phyloP scores from a whole-genome alignment of 805 yeast species.

The Yarrowia porcina region DNA sequence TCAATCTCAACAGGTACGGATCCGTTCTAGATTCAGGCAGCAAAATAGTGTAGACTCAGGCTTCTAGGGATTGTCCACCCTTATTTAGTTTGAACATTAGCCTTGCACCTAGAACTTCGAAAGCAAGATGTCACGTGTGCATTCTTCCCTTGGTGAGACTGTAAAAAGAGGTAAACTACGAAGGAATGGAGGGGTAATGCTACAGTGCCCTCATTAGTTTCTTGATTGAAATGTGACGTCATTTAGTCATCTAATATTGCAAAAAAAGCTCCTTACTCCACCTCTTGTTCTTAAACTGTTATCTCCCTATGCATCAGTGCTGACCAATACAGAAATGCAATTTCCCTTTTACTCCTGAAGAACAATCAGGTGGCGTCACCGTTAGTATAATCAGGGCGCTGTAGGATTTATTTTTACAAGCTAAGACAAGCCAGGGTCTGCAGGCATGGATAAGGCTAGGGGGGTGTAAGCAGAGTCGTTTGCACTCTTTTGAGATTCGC shows the following conservation, averaged over 20 bases:
- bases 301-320: neutral
- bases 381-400: neutral
- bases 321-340: neutral
- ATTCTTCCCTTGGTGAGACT: neutral
- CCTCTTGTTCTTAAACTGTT: too few species aligned
- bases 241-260: too few species aligned
- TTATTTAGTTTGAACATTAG: neutral
- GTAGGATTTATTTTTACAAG: neutral
- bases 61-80: neutral
- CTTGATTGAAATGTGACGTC: too few species aligned
- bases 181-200: too few species aligned
- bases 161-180: too few species aligned
- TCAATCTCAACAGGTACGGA: too few species aligned
- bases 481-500: neutral
- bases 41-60: neutral
- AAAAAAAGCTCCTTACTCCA: neutral
- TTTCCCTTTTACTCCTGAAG: neutral
- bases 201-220: too few species aligned
- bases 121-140: neutral
- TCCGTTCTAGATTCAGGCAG: neutral
- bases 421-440: neutral
- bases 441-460: neutral
- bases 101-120: neutral
- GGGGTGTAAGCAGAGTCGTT: neutral
- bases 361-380: neutral